Evolutionary conservation across 768 basidiomycete species (phyloP), one percentile per base, ranked within the genome.

Genomic region (Boletales sp.): DNA sequence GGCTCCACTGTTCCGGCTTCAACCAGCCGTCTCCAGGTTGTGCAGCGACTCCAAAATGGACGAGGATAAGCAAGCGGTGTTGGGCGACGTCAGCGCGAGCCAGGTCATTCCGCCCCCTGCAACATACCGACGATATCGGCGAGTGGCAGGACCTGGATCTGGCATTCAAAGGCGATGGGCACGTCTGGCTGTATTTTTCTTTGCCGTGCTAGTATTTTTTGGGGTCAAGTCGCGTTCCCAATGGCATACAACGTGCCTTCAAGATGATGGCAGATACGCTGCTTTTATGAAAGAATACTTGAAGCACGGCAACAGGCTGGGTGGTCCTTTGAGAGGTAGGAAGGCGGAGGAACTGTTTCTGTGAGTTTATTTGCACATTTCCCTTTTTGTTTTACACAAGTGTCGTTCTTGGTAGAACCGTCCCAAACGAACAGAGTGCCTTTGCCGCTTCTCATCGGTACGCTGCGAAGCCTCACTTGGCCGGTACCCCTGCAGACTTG

Each of bases 401-500:
- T 18, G 13, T 36, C 39, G 11, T 33, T 44, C 31, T 45, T 12
- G 15, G 18, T 35, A 83, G 82, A 60, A 70, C 76, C 10, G 67
- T 83, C 32, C 82, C 82, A 1, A 71, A 79, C 49, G 68, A 72
- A 36, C 71, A 69, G 32, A 80, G 73, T 51, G 80, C 81, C 10
- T 63, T 76, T 28, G 65, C 66, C 28, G 72, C 81, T 0, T 84
- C 83, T 21, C 76, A 77, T 49, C 67, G 64, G 41, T 84, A 73
- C 51, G 71, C 83, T 9, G 69, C 73, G 12, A 72, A 73, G 53
- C 82, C 84, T 5, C 85, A 87, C 60, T 62, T 81, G 46, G 86
- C 85, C 1, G 86, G 84, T 35, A 76, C 78, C 12, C 64, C 71
- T 2, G 68, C 71, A 5, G 85, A 87, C 62, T 64, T 81, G 47